Percentiles rank a stretch among this genome's conserved stretches.
These are phyloP conservation scores for Stenocarpella maydis DNA, from an alignment of 2,329 filamentous ascomycete species.

Conservation along the genomic window DNA sequence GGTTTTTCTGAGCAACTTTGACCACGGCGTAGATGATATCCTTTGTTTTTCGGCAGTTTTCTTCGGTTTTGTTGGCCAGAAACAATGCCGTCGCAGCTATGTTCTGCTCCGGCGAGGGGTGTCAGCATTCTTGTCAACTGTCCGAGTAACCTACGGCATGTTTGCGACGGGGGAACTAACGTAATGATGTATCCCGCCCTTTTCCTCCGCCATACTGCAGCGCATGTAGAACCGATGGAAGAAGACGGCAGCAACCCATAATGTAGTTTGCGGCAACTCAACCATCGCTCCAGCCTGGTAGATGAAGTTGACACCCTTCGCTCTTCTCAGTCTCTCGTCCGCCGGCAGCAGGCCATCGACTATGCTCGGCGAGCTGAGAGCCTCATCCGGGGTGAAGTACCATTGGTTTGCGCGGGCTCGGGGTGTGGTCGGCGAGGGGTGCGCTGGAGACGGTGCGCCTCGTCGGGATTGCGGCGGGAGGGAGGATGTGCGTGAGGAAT, in stretches of 20 bases:
- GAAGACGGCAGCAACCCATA: constrained; percentile 92
- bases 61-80: constrained; percentile 95
- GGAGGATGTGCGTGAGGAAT: constrained; percentile 63
- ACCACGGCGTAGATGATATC: constrained; percentile 94
- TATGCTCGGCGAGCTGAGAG: constrained; percentile 83
- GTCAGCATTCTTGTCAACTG: neutral
- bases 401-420: constrained; percentile 70
- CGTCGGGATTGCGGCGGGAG: constrained; percentile 56
- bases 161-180: constrained; percentile 58
- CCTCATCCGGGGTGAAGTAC: constrained; percentile 87
- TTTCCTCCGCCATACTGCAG: constrained; percentile 78
- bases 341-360: constrained; percentile 79
- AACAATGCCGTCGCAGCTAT: constrained; percentile 93
- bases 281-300: constrained; percentile 92
- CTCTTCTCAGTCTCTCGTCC: constrained; percentile 81
- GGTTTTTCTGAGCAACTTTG: constrained; percentile 93
- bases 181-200: constrained; percentile 86
- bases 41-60: constrained; percentile 95
- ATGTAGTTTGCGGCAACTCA: constrained; percentile 88
- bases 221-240: constrained; percentile 98
- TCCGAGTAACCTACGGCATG: neutral
- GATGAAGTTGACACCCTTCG: constrained; percentile 97
- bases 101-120: constrained; percentile 55
- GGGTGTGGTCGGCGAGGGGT: constrained; percentile 48
- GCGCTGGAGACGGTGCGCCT: constrained; percentile 53